Evolutionary conservation across 805 yeast species (phyloP).

Genomic region (Kodamaea kakaduensis): DNA sequence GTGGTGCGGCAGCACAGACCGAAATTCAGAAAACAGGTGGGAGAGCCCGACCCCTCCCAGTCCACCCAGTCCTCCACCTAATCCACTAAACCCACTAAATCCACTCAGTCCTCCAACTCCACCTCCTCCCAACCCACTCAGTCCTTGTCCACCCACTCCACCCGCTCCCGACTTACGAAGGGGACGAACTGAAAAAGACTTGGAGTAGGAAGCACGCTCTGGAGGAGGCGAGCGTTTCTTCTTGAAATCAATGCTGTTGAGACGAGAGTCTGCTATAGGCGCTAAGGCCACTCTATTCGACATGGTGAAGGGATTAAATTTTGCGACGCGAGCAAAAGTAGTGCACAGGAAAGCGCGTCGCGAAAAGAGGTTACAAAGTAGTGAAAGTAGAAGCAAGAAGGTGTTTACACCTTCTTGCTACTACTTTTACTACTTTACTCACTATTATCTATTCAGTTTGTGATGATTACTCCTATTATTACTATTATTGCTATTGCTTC

Average conservation of each 20-base stretch:
- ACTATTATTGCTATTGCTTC: too few relatives aligned
- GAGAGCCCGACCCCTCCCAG: slow-evolving; percentile 10
- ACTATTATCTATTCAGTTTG: too few relatives aligned
- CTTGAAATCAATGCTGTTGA: slow-evolving; percentile 20
- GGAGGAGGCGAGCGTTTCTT: slow-evolving; percentile 9
- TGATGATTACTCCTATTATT: too few relatives aligned
- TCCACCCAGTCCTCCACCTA: too few relatives aligned
- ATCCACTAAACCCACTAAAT: background rate
- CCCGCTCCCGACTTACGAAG: too few relatives aligned
- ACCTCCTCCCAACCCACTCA: too few relatives aligned
- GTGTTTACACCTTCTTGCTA: too few relatives aligned
- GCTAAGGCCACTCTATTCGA: slow-evolving; percentile 35
- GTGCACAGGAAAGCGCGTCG: too few relatives aligned
- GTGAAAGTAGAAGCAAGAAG: too few relatives aligned
- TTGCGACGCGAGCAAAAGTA: background rate
- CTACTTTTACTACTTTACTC: too few relatives aligned
- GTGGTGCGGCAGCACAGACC: slow-evolving; percentile 9
- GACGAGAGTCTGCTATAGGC: slow-evolving; percentile 28
- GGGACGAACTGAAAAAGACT: slow-evolving; percentile 17
- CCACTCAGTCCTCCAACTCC: slow-evolving; percentile 3
- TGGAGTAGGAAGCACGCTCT: slow-evolving; percentile 2
- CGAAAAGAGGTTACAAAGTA: too few relatives aligned
- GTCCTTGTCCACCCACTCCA: too few relatives aligned
- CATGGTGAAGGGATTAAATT: slow-evolving; percentile 1
- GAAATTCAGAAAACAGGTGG: slow-evolving; percentile 26